These are phyloP conservation scores for Cyclospora cayetanensis DNA, from an alignment of 169 alveolate genomes.

Conservation along the genomic window DNA sequence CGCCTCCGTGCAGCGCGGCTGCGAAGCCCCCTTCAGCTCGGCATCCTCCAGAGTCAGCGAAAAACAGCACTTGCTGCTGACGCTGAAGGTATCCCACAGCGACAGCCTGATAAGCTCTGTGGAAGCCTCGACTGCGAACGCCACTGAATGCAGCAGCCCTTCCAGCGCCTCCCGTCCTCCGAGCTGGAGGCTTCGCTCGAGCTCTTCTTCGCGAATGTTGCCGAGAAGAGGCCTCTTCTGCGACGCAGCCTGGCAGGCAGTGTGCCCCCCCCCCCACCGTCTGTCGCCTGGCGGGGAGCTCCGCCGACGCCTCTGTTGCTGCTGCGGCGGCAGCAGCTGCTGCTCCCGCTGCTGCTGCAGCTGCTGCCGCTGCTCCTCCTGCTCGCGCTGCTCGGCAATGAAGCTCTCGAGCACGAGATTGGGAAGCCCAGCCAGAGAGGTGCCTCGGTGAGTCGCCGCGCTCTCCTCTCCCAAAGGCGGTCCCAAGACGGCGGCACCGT, in stretches of 20 bases:
- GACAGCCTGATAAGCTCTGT: constrained; percentile 29
- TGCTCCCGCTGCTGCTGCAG: not conserved
- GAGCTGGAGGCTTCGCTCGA: not conserved
- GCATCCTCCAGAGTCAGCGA: constrained; percentile 42
- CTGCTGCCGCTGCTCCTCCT: constrained; percentile 12
- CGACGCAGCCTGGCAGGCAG: not conserved
- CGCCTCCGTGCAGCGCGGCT: constrained; percentile 31
- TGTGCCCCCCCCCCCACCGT: not conserved
- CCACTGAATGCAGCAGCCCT: constrained; percentile 38
- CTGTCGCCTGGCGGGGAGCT: not conserved
- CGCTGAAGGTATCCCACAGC: constrained; percentile 54
- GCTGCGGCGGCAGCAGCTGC: not conserved
- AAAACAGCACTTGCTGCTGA: constrained; percentile 51
- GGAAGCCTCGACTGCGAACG: constrained; percentile 18
- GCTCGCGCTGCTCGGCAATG: not conserved
- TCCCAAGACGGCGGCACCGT: not conserved
- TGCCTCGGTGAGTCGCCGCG: not conserved
- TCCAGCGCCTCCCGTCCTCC: not conserved
- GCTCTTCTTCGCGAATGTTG: not conserved
- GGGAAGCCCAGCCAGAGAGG: not conserved
- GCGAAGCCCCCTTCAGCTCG: constrained; percentile 20
- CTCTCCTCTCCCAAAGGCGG: not conserved
- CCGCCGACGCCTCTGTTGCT: not conserved
- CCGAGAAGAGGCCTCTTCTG: not conserved
- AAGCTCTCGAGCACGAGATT: constrained; percentile 18